phyloP scores from a whole-genome alignment of 495 filamentous ascomycete genomes.

The Cercophora scortea region DNA sequence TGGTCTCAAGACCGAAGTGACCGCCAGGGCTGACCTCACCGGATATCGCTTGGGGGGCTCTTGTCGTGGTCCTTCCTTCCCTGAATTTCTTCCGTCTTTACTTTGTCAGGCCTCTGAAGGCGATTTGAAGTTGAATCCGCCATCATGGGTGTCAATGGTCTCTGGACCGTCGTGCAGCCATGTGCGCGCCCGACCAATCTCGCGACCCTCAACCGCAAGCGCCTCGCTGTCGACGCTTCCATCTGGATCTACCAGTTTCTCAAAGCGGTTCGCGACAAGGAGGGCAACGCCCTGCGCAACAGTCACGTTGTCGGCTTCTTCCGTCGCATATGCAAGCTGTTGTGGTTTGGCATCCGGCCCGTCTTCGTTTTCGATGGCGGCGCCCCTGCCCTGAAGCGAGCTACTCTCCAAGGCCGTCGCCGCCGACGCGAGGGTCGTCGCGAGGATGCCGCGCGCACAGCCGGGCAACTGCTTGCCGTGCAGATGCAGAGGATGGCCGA shows the following conservation, averaged over 20 bases:
- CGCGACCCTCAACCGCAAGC: constrained; percentile 89
- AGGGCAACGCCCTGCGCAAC: constrained; percentile 93
- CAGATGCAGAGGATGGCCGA: constrained; percentile 87
- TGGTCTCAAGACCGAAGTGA: neutral
- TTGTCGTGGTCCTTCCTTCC: too few species aligned
- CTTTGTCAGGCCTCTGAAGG: too few species aligned
- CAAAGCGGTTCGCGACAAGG: constrained; percentile 96
- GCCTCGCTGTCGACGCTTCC: constrained; percentile 91
- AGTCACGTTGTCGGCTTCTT: constrained; percentile 96
- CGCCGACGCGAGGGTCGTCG: constrained; percentile 75
- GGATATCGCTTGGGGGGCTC: too few species aligned
- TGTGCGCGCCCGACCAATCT: constrained; percentile 88
- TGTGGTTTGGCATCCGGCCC: constrained; percentile 92
- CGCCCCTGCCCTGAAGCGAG: constrained; percentile 81
- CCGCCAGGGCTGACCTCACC: neutral
- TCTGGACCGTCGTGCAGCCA: constrained; percentile 91
- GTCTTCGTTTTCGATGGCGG: constrained; percentile 98
- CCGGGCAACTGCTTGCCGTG: constrained; percentile 80
- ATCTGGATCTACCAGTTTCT: constrained; percentile 99
- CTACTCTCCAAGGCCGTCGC: constrained; percentile 77
- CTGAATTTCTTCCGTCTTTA: too few species aligned
- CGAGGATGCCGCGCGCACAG: constrained; percentile 88
- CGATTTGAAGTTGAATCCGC: too few species aligned
- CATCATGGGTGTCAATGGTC: constrained; percentile 90
- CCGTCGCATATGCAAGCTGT: constrained; percentile 90